Evolutionary conservation across 2,329 filamentous ascomycete genomes (phyloP).

Genomic region (Atkinsonella hypoxylon): DNA sequence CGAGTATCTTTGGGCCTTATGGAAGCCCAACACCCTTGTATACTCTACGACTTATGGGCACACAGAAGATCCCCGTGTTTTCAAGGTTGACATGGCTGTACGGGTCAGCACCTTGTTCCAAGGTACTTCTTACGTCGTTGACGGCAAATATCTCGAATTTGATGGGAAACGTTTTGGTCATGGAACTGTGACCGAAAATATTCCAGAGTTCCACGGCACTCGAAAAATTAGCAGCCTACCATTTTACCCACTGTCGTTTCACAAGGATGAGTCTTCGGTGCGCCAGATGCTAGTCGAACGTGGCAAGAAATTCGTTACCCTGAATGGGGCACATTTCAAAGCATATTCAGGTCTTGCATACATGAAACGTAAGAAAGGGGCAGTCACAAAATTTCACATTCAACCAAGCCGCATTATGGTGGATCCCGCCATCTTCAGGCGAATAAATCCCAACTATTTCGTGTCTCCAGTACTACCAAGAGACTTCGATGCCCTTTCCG

Average conservation of each 20-base stretch:
- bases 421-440: constrained; percentile 68
- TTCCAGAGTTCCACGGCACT: constrained; percentile 66
- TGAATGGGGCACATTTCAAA: constrained; percentile 76
- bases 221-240: constrained; percentile 69
- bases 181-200: constrained; percentile 56
- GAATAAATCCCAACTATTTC: constrained; percentile 77
- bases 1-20: constrained; percentile 78
- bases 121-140: constrained; percentile 64
- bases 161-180: constrained; percentile 79
- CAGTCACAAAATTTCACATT: constrained; percentile 63
- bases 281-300: constrained; percentile 60
- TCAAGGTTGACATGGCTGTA: constrained; percentile 67
- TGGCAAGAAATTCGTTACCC: constrained; percentile 69
- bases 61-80: constrained; percentile 64
- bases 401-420: constrained; percentile 83
- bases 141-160: constrained; percentile 74
- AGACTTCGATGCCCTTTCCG: constrained; percentile 49
- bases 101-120: constrained; percentile 58
- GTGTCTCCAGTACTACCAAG: constrained; percentile 64
- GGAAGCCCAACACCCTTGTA: constrained; percentile 74
- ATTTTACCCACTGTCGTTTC: constrained; percentile 69
- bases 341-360: constrained; percentile 77
- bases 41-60: constrained; percentile 69
- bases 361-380: constrained; percentile 61
- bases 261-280: constrained; percentile 57